Conservation (phyloP, 2,329 filamentous ascomycete species). For the Emydomyces testavorans region DNA sequence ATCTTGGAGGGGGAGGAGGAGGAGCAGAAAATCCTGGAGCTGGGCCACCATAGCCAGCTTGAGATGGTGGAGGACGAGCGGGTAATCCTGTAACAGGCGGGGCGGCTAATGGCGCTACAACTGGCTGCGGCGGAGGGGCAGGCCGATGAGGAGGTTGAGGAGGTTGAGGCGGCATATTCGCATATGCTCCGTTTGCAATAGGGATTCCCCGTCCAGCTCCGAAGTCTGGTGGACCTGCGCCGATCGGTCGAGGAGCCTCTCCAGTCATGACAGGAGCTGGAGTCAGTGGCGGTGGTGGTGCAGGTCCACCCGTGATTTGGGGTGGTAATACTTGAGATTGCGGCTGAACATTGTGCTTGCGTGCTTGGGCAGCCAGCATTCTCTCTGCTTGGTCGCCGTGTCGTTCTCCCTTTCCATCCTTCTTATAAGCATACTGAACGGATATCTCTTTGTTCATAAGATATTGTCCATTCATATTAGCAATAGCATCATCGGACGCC, state of each 20-base stretch:
- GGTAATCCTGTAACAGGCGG: slow-evolving; percentile 48
- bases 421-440: slow-evolving; percentile 98
- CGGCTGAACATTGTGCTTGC: slow-evolving; percentile 83
- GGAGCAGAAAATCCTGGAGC: slow-evolving; percentile 30
- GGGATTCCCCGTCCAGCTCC: slow-evolving; percentile 30
- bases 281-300: slow-evolving; percentile 26
- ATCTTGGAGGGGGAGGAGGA: slow-evolving; percentile 24
- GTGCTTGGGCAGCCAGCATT: slow-evolving; percentile 80
- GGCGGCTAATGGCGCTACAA: slow-evolving; percentile 35
- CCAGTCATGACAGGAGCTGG: slow-evolving; percentile 38
- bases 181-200: slow-evolving; percentile 31
- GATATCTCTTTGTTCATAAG: slow-evolving; percentile 93
- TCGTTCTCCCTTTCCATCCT: slow-evolving; percentile 92
- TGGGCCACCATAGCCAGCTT: slow-evolving; percentile 57
- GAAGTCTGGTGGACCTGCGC: slow-evolving; percentile 24
- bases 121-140: slow-evolving; percentile 39
- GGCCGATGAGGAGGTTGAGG: slow-evolving; percentile 35
- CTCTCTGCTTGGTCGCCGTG: slow-evolving; percentile 92
- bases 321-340: slow-evolving; percentile 66
- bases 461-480: slow-evolving; percentile 91
- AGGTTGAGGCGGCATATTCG: slow-evolving; percentile 34
- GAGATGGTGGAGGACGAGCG: slow-evolving; percentile 57
- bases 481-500: slow-evolving; percentile 78
- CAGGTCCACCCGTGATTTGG: slow-evolving; percentile 41
- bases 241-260: slow-evolving; percentile 28